Evolutionary conservation across 345 rosid species (phyloP), one percentile per base, ranked within the genome.

Genomic region (Theobroma cacao): DNA sequence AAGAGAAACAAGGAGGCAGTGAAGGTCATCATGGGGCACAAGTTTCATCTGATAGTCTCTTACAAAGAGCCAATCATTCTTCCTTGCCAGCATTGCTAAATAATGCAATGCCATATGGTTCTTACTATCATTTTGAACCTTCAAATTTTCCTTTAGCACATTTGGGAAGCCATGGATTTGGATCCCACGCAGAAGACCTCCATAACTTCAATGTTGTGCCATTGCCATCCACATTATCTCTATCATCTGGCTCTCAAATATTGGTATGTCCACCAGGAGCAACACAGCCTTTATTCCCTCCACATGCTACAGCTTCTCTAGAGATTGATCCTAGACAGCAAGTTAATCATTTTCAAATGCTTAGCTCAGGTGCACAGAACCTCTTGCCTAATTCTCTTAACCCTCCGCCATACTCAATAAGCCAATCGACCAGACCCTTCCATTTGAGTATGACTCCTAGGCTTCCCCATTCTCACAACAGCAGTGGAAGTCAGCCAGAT

Each of bases 261-360:
- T 79, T 90, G 75, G 82, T 89, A 28, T 83, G 88, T 70, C 91
- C 82, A 17, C 88, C 86, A 61, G 79, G 84, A 41, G 76, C 82
- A 61, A 81, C 85, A 59, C 88, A 85, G 61, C 66, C 90, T 53
- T 79, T 84, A 41, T 87, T 88, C 64, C 87, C 83, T 38, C 75
- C 84, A 4, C 80, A 69, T 65, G 76, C 41, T 30, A 20, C 84
- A 22, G 67, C 84, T 53, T 81, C 85, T 30, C 50, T 68, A 41
- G 87, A 80, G 79, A 71, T 82, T 62, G 79, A 83, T 74, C 86
- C 89, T 8, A 81, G 91, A 76, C 86, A 87, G 67, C 84, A 87
- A 73, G 79, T 86, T 62, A 90, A 78, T 72, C 91, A 86, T 18
- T 86, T 86, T 72, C 93, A 89, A 45, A 82, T 87, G 89, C 80